phyloP scores from a whole-genome alignment of 1,284 basidiomycete genomes.

The Coniferiporia weirii region DNA sequence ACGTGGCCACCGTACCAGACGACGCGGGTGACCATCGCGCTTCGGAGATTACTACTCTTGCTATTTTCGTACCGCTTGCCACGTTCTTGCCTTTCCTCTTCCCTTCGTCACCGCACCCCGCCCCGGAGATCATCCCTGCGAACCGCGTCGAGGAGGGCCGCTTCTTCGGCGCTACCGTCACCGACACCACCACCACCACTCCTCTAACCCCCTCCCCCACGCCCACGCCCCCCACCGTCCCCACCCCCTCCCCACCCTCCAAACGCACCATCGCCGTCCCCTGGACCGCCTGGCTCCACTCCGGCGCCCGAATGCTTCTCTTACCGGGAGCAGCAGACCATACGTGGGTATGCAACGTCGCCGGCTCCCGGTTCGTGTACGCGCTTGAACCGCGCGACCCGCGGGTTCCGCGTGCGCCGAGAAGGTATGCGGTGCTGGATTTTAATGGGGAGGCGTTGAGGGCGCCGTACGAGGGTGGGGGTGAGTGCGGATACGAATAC shows the following conservation, averaged over 20 bases:
- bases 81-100: conserved; percentile 34
- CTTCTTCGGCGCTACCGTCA: neutral
- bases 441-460: conserved; percentile 44
- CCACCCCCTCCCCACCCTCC: no score
- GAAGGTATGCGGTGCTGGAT: conserved; percentile 39
- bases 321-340: conserved; percentile 33
- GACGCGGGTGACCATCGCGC: conserved; percentile 23
- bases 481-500: no score
- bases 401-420: conserved; percentile 11
- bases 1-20: conserved; percentile 26
- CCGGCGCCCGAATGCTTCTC: conserved; percentile 38
- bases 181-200: no score
- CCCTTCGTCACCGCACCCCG: no score
- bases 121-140: conserved; percentile 19
- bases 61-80: conserved; percentile 45
- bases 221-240: no score
- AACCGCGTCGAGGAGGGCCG: neutral
- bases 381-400: conserved; percentile 20
- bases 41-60: conserved; percentile 23
- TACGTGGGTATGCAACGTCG: conserved; percentile 57
- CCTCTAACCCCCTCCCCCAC: no score
- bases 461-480: neutral
- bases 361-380: conserved; percentile 43
- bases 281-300: conserved; percentile 52
- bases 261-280: conserved; percentile 4